Evolutionary conservation across 176 grass and related monocot genomes (phyloP), one percentile per base, ranked within the genome.

Genomic region (Chrysopogon serrulatus): DNA sequence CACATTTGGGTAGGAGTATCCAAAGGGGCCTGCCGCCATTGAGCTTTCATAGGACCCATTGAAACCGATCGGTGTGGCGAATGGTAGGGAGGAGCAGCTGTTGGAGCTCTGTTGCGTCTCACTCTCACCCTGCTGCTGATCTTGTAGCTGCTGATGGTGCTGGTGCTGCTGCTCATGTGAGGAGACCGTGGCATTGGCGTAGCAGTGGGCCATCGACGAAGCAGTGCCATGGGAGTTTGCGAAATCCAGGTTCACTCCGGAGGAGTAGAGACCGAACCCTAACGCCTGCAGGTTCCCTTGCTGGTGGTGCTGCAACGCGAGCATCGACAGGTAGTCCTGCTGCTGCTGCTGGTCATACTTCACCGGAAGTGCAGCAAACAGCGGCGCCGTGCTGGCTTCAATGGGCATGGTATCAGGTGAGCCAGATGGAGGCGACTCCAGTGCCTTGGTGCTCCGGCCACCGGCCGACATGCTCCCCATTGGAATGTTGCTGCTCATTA

Each of bases 401-500:
- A 83, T 5, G 9, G 71, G 36, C n/a, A 90, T 26, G 21, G 74
- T 77, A 0, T 93, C 92, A 0, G 88, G 65, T 6, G 90, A 95
- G 77, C 73, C 82, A 0, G 86, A 78, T 6, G 82, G 32, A 28
- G 86, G 35, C 3, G 85, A 83, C 27, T 91, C 91, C 4, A 71
- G 41, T 44, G 85, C 27, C 45, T 90, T 95, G 33, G 79, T 26
- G 18, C 86, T 71, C 87, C 89, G 77, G 65, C 36, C 59, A 0
- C 84, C 84, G 18, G 32, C 44, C 4, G 89, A 73, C 86, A 93
- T 79, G 60, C 91, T 89, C 1, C 91, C 80, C 3, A 93, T 88
- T 3, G 96, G 96, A 21, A 98, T 89, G 82, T 91, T 95, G 87
- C 93, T 87, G 62, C 66, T 95, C 54, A 88, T 76, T 68, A 98